These are phyloP conservation scores for Peterozyma xylosa DNA, from an alignment of 805 yeast genomes.

Conservation along the genomic window DNA sequence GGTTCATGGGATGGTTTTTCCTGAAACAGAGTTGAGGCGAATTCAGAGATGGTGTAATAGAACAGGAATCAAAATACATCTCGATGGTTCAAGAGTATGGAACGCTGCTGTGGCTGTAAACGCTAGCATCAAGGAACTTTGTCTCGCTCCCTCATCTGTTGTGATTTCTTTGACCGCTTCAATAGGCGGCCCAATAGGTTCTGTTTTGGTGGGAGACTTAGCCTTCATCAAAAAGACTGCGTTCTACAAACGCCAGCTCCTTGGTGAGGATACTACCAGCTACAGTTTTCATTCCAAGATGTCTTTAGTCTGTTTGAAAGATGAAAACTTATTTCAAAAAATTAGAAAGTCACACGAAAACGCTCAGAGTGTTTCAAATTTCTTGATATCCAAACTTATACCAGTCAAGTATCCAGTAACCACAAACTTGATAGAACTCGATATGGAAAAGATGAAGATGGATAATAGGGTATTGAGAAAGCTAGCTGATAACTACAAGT, in stretches of 20 bases:
- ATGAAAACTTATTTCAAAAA: slow-evolving; percentile 53
- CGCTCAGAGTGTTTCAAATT: slow-evolving; percentile 42
- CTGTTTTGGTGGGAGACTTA: slow-evolving; percentile 65
- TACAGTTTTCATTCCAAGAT: slow-evolving; percentile 72
- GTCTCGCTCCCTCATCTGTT: slow-evolving; percentile 73
- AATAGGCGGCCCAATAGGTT: slow-evolving; percentile 90
- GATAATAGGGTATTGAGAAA: slow-evolving; percentile 45
- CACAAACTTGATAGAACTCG: slow-evolving; percentile 77
- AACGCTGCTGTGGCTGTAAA: slow-evolving; percentile 74
- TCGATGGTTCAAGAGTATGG: slow-evolving; percentile 93
- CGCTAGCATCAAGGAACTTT: slow-evolving; percentile 60
- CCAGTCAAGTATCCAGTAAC: slow-evolving; percentile 64
- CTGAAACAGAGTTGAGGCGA: slow-evolving; percentile 64
- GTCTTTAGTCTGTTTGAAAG: slow-evolving; percentile 64
- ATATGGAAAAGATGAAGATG: slow-evolving; percentile 42
- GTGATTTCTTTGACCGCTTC: slow-evolving; percentile 84
- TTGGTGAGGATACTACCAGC: slow-evolving; percentile 91
- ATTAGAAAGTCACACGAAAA: slow-evolving; percentile 38
- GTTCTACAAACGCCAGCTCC: slow-evolving; percentile 84
- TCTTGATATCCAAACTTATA: slow-evolving; percentile 46
- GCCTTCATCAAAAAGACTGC: slow-evolving; percentile 59
- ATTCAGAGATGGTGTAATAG: slow-evolving; percentile 64
- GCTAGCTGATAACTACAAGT: slow-evolving; percentile 48
- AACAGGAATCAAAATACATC: slow-evolving; percentile 56
- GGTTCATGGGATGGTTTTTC: slow-evolving; percentile 71